Base-by-base conservation (phyloP, 352 stramenopile species). In the Globisporangium abappressorium region DNA sequence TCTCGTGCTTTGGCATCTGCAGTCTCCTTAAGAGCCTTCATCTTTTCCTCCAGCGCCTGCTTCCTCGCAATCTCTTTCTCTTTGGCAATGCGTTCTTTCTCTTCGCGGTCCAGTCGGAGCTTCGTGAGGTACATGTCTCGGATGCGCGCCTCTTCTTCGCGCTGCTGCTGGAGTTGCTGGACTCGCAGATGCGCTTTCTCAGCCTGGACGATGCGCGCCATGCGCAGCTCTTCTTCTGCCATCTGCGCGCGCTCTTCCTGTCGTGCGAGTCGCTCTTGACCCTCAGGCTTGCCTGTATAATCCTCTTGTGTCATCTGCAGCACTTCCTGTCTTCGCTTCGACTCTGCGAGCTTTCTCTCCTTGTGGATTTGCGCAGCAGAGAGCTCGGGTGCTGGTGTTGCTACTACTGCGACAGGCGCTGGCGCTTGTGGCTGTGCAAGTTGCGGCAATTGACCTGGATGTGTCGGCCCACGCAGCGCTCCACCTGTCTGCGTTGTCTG, bases 311-410 rank as follows among this genome's bases (percentile, higher is more conserved):
- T 58, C 85, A 91, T 93, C 36, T 80, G 61, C 33, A 57, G 38
- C 28, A 79, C 59, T 61, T 93, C 85, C 0, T 68, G 64, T 9
- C 84, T 73, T 24, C 84, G 79, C 14, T 73, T 70, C 26, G 85
- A 71, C 64, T 92, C 84, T 3, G 74, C 73, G 26, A 65, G 68
- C 59, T 87, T 87, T 4, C 84, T 72, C 36, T 84, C 76, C 18
- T 83, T 81, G 49, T 90, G 81, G 64, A 90, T 91, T 54, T 90
- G 81, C 2, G 79, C 81, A 6, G 84, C 84, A 20, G 84, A 92
- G 11, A 84, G 71, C 46, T 90, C 78, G 18, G 43, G 43, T 11
- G 5, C 43, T 22, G 43, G 0, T 69, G 57, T 6, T 41, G 47
- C 64, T 34, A 34, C 53, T 33, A 47, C 14, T 8, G 24, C n/a